Conservation (phyloP, 164 flowering plant genomes). For the Cinnamomum chago region DNA sequence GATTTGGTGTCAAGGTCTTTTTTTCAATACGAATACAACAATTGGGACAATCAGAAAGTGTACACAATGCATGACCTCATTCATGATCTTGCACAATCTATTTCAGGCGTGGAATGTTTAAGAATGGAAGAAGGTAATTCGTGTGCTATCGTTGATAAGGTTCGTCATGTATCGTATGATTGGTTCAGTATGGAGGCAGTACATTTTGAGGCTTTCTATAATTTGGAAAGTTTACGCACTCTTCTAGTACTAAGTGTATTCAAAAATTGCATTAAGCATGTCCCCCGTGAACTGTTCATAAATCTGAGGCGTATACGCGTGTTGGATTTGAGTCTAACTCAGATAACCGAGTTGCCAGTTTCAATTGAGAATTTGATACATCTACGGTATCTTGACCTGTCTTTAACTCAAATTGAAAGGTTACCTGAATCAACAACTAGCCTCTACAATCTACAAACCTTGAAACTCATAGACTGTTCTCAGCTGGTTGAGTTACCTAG, state of each 20-base stretch:
- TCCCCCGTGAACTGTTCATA: not conserved
- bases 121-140: not conserved
- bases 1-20: conserved; percentile 12
- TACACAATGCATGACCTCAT: conserved; percentile 11
- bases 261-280: not conserved
- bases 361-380: conserved; percentile 14
- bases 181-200: not conserved
- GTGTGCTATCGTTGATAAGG: not conserved
- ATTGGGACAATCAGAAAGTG: not conserved
- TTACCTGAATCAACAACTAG: conserved; percentile 11
- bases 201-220: not conserved
- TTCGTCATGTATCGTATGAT: not conserved
- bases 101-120: not conserved
- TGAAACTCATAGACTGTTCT: not conserved
- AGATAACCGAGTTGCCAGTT: not conserved
- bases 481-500: not conserved
- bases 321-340: not conserved
- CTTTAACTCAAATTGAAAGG: conserved; percentile 12
- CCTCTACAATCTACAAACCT: conserved; percentile 1
- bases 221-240: not conserved
- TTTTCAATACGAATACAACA: not conserved
- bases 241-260: not conserved
- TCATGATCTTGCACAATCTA: conserved; percentile 5
- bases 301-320: not conserved
- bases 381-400: conserved; percentile 25